A percentile compares a stretch with the other conserved stretches of the same genome.
phyloP scores from a whole-genome alignment of 257 asterid species.

The Petunia axillaris region DNA sequence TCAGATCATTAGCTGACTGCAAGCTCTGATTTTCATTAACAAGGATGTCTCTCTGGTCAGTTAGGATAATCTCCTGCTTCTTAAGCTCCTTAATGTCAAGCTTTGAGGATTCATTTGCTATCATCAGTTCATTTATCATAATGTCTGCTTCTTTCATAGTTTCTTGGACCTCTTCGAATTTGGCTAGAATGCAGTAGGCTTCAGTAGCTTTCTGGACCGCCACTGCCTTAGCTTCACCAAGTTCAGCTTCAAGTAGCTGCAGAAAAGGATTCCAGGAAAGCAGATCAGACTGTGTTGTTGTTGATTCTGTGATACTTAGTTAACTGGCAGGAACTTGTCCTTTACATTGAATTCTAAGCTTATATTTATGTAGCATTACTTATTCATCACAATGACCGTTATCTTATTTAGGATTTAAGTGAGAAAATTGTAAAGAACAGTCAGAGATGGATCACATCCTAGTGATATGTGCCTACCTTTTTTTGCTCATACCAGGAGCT shows the following conservation, averaged over 20 bases:
- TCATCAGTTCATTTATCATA: slow-evolving; percentile 85
- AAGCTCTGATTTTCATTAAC: slow-evolving; percentile 55
- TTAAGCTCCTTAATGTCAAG: slow-evolving; percentile 58
- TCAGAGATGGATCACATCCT: slow-evolving; percentile 7
- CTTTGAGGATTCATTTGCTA: slow-evolving; percentile 83
- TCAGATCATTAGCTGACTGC: slow-evolving; percentile 55
- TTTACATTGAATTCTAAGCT: slow-evolving; percentile 1
- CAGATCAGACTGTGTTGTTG: slow-evolving; percentile 3
- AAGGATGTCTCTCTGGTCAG: slow-evolving; percentile 51
- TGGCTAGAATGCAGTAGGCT: slow-evolving; percentile 77
- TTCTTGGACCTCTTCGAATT: slow-evolving; percentile 90
- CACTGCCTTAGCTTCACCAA: slow-evolving; percentile 70
- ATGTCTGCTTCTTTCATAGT: slow-evolving; percentile 89
- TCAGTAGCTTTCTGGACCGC: slow-evolving; percentile 86
- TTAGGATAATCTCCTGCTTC: slow-evolving; percentile 49
- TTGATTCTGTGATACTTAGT: not conserved
- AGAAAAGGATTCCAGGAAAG: not conserved
- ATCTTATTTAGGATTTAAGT: slow-evolving; percentile 6
- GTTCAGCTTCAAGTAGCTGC: slow-evolving; percentile 82
- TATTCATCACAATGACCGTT: not conserved
- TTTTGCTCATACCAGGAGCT: slow-evolving; percentile 62
- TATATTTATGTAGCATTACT: not conserved
- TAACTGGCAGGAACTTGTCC: slow-evolving; percentile 15
- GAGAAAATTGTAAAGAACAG: not conserved
- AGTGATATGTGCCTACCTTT: slow-evolving; percentile 54